These are phyloP conservation scores for Pythium pyrilobum DNA, from an alignment of 352 stramenopile species.

Conservation along the genomic window DNA sequence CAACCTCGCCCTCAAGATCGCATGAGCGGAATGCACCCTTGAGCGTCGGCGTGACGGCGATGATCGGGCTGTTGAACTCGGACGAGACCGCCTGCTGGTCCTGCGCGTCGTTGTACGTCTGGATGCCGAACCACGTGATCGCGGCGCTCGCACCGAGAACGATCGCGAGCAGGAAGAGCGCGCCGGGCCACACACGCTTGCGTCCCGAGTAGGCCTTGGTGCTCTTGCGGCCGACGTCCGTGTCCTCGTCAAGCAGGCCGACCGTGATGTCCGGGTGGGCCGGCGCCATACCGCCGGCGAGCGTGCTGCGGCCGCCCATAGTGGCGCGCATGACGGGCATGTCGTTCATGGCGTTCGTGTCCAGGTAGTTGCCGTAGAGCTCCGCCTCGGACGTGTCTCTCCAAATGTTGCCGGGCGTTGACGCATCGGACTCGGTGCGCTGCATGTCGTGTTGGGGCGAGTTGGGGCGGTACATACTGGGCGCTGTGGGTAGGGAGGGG, in stretches of 20 bases:
- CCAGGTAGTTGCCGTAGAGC: slow-evolving; percentile 69
- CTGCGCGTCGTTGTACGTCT: slow-evolving; percentile 61
- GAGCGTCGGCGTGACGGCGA: slow-evolving; percentile 28
- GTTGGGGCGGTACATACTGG: background rate
- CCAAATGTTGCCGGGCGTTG: slow-evolving; percentile 37
- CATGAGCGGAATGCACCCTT: no score
- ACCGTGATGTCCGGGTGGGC: slow-evolving; percentile 71
- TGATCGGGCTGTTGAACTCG: slow-evolving; percentile 31
- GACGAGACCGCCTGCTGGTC: slow-evolving; percentile 54
- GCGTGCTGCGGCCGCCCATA: slow-evolving; percentile 23
- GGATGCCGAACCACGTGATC: slow-evolving; percentile 62
- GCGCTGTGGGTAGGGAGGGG: background rate
- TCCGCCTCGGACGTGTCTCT: slow-evolving; percentile 67
- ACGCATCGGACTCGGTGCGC: slow-evolving; percentile 3
- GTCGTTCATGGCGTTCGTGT: slow-evolving; percentile 19
- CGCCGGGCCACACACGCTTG: slow-evolving; percentile 75
- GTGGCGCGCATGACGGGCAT: slow-evolving; percentile 43
- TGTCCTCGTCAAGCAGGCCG: slow-evolving; percentile 51
- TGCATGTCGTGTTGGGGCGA: slow-evolving; percentile 1
- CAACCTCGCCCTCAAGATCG: no score
- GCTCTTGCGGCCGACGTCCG: background rate
- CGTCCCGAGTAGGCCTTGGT: slow-evolving; percentile 49
- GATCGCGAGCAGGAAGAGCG: slow-evolving; percentile 62
- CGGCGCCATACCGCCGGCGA: slow-evolving; percentile 8
- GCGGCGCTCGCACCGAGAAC: slow-evolving; percentile 34